Base-by-base conservation (phyloP, 1,284 basidiomycete species). In the Irpex sp. region DNA sequence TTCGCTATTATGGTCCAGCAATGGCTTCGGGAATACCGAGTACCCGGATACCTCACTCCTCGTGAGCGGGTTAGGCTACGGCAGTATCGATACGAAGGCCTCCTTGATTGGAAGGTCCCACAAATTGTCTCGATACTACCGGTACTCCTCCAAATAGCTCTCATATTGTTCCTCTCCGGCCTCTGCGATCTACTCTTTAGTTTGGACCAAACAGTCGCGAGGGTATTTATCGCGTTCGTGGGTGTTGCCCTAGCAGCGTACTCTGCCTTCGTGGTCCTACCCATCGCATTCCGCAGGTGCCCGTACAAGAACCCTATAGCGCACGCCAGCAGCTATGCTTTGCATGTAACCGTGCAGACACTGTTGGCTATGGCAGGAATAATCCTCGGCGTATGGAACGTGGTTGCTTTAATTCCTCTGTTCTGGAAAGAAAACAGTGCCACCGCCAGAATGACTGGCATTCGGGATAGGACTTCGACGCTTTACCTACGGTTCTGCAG, bases 101-200 rank as follows among this genome's bases (percentile, higher is more conserved):
- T 71, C n/a, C n/a, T 57, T 4, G 49, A 38, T 9, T 73, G 69
- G 68, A 60, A 63, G 19, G 62, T 71, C 9, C 64, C 67, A 2
- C 17, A 62, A 9, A 67, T 73, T 52, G 56, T 73, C 31, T 62
- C 64, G 9, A 15, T 59, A n/a, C 66, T 71, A 6, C 67, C 70
- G 7, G 49, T 71, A 9, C 58, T 71, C 5, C 67, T 73, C 26
- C 70, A 73, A 55, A 15, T 67, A 15, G 65, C 70, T 0, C 59
- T 73, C 17, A 51, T 68, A 2, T 61, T 73, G 3, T 72, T 71
- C 63, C 64, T 71, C 7, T 57, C 59, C 4, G 70, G 71, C 4
- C 19, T 73, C 9, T 56, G 68, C n/a, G 52, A 66, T n/a, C 64
- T 71, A 21, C 65, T 73, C 15, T 67, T 63, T 59, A 59, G 40